These are phyloP conservation scores for Pseudogymnoascus sp. DNA, from an alignment of 2,329 filamentous ascomycete species.

Conservation along the genomic window DNA sequence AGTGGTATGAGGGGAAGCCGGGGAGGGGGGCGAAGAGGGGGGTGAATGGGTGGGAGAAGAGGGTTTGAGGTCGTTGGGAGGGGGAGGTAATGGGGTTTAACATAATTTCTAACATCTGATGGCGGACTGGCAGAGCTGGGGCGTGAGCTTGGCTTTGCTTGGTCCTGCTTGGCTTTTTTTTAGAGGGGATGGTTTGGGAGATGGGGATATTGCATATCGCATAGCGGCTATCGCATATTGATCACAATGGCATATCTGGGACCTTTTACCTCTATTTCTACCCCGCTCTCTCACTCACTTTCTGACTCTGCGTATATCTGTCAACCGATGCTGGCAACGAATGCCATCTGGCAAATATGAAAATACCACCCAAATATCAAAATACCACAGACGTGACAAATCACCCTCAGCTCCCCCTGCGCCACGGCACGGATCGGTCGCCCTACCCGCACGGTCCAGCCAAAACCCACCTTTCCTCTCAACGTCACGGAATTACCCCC, in stretches of 20 bases:
- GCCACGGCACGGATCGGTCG: not conserved
- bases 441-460: not conserved
- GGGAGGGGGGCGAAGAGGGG: not conserved
- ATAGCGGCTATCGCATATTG: not conserved
- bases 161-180: not conserved
- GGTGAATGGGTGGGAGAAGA: not conserved
- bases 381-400: too few species aligned
- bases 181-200: not conserved
- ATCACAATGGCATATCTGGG: not conserved
- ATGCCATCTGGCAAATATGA: not conserved
- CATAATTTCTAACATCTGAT: not conserved
- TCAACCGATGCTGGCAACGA: not conserved
- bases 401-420: not conserved
- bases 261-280: not conserved
- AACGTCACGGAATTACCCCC: not conserved
- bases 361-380: not conserved
- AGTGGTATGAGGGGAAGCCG: slow-evolving; percentile 32
- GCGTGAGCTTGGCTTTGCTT: not conserved
- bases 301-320: not conserved
- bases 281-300: not conserved
- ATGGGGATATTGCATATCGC: not conserved
- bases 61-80: not conserved
- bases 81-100: not conserved
- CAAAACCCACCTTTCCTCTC: not conserved
- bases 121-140: not conserved